These are phyloP conservation scores for Phytophthora hybrid DNA, from an alignment of 352 stramenopile genomes.

Conservation along the genomic window DNA sequence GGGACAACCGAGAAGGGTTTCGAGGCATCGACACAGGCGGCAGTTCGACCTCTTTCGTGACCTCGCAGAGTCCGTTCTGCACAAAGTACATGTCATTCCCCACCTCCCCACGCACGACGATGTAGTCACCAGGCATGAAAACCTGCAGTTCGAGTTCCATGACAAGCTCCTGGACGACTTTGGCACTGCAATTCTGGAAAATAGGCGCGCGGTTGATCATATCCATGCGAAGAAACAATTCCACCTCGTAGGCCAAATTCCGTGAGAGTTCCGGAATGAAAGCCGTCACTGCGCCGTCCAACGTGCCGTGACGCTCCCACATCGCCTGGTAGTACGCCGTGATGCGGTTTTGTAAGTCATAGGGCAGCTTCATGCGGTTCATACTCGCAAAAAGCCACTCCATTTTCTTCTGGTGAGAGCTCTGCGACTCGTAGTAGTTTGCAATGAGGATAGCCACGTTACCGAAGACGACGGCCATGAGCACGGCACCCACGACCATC, in stretches of 20 bases:
- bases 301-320: constrained; percentile 84
- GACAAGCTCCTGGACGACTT: constrained; percentile 87
- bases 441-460: constrained; percentile 88
- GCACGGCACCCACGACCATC: constrained; percentile 77
- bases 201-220: constrained; percentile 91
- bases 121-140: constrained; percentile 88
- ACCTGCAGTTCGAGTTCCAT: constrained; percentile 86
- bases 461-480: constrained; percentile 90
- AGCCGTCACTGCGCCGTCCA: constrained; percentile 76
- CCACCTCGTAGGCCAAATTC: constrained; percentile 86
- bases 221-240: constrained; percentile 84
- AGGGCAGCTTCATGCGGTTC: constrained; percentile 80
- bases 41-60: constrained; percentile 75
- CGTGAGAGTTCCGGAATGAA: constrained; percentile 85
- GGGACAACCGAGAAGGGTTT: constrained; percentile 21
- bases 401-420: constrained; percentile 89
- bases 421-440: constrained; percentile 89
- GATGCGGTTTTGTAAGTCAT: constrained; percentile 84
- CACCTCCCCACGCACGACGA: constrained; percentile 83
- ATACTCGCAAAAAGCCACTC: constrained; percentile 88
- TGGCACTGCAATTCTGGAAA: constrained; percentile 82
- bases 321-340: constrained; percentile 90
- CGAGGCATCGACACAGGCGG: neutral
- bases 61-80: constrained; percentile 77
- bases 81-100: constrained; percentile 93